Base-by-base conservation (phyloP, 805 yeast genomes). In the Cyberlindnera galapagoensis region DNA sequence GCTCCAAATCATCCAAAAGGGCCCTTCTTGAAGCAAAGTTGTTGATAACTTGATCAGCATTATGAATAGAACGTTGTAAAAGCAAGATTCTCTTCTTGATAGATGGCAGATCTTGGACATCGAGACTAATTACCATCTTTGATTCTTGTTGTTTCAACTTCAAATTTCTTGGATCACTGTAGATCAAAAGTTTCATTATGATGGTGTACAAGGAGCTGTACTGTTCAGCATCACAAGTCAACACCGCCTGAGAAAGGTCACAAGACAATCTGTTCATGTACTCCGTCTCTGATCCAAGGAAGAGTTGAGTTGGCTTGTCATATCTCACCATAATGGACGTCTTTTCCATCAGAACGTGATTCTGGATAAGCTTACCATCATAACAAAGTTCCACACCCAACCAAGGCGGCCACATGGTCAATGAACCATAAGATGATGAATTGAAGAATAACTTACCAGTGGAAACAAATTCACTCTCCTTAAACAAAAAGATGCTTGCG, bases 401-500 rank as follows among this genome's bases (percentile, higher is more conserved):
- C 86, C 95, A 88, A 0, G 95, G 94, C 3, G 96, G 96, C 97
- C 96, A 88, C 13, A 61, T 60, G 4, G 57, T 35, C 6, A 48
- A 54, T 3, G 82, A 70, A 1, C 95, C 92, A 56, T 85, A 87
- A 3, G 71, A 60, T 9, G 58, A 56, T 9, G 60, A 56, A 26
- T 71, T 67, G 44, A 70, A 67, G 20, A 66, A 62, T 8, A 67
- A 46, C 31, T 64, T 65, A 5, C 66, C 62, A 15, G 64, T 53
- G 18, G 56, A 47, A 14, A 56, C 47, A 24, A 67, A 59, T 15
- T 73, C 75, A 6, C 64, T 63, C 42, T 73, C 71, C 28, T 71
- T 64, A 30, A 88, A 63, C 5, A 81, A 75, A 49, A 80, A 81
- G 14, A 84, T 71, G 47, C 79, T 82, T 1, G 95, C 85, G 43